Conservation (phyloP, 2,329 filamentous ascomycete species). For the Penicillium sp. region DNA sequence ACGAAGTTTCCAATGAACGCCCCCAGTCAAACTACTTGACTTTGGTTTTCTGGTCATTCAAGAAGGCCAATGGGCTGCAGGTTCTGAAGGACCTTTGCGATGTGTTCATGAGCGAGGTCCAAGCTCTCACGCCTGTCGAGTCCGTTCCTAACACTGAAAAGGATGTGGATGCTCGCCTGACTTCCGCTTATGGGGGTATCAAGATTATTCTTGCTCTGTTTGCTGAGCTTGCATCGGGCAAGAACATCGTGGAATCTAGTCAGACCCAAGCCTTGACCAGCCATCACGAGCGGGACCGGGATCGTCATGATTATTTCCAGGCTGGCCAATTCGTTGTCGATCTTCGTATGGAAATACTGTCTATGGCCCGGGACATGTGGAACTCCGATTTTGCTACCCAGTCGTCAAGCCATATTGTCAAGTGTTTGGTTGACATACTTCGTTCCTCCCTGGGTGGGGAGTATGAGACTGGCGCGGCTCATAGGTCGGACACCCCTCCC, state of each 20-base stretch:
- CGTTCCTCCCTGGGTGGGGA: constrained; percentile 74
- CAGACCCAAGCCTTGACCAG: constrained; percentile 55
- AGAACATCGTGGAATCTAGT: constrained; percentile 72
- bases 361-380: constrained; percentile 75
- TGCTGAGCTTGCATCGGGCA: constrained; percentile 67
- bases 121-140: constrained; percentile 44
- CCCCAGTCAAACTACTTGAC: constrained; percentile 54
- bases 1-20: constrained; percentile 58
- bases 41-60: constrained; percentile 80
- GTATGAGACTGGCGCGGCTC: constrained; percentile 62
- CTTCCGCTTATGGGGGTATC: constrained; percentile 58
- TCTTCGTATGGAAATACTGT: constrained; percentile 72
- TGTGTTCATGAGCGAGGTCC: constrained; percentile 60
- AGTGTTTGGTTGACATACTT: constrained; percentile 76
- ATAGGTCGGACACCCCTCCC: constrained; percentile 57
- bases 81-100: constrained; percentile 68
- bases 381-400: constrained; percentile 78
- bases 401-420: constrained; percentile 68
- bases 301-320: constrained; percentile 58
- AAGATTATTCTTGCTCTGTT: constrained; percentile 85
- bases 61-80: constrained; percentile 64
- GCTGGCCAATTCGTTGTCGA: constrained; percentile 79
- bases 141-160: constrained; percentile 38
- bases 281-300: constrained; percentile 53
- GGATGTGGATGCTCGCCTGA: constrained; percentile 42